Conservation (phyloP, 2,329 filamentous ascomycete species). For the Penicillium paneum region DNA sequence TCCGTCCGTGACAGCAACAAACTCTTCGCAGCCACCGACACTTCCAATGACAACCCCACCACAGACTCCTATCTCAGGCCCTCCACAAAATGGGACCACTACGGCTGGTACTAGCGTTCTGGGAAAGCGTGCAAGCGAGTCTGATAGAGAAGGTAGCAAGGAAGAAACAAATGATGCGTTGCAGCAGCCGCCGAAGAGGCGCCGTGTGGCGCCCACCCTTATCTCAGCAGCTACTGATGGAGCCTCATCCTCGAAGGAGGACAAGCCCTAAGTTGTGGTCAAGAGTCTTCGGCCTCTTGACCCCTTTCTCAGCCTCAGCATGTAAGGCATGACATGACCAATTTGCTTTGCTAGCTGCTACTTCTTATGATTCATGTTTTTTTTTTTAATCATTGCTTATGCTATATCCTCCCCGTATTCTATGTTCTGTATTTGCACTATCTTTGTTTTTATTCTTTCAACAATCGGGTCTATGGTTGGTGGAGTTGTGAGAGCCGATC, state of each 20-base stretch:
- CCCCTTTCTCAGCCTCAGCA: not conserved
- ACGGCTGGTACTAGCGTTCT: slow-evolving; percentile 54
- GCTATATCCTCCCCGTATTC: slow-evolving; percentile 5
- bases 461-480: not conserved
- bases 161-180: slow-evolving; percentile 44
- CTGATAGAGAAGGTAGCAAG: slow-evolving; percentile 45
- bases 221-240: slow-evolving; percentile 40
- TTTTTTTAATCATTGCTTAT: slow-evolving; percentile 6
- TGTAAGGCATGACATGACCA: not conserved
- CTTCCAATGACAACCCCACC: slow-evolving; percentile 85
- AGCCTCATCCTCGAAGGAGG: slow-evolving; percentile 12
- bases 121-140: slow-evolving; percentile 50
- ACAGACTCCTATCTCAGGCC: slow-evolving; percentile 67
- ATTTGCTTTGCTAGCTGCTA: not conserved
- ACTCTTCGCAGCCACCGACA: slow-evolving; percentile 51
- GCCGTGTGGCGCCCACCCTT: slow-evolving; percentile 66
- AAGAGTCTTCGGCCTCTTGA: not conserved
- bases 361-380: slow-evolving; percentile 24
- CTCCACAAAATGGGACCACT: slow-evolving; percentile 48
- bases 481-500: not conserved
- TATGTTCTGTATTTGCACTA: not conserved
- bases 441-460: not conserved
- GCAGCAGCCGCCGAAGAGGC: slow-evolving; percentile 59
- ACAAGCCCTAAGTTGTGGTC: not conserved
- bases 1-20: slow-evolving; percentile 71